Conservation (phyloP, 2,329 filamentous ascomycete genomes). For the Colletotrichum gigasporum region DNA sequence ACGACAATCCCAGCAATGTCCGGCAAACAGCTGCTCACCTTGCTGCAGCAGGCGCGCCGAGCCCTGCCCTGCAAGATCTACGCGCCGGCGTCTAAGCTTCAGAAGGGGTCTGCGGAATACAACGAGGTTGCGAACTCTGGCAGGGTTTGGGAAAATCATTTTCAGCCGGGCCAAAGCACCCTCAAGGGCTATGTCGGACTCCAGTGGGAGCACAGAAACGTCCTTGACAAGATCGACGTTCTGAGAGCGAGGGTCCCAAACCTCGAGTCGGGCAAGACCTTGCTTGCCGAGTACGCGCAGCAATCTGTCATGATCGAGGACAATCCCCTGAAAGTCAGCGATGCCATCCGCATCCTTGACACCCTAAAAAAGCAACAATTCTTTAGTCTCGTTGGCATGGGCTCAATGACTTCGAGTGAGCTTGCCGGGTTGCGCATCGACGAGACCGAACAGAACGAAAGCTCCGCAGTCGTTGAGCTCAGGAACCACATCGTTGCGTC, state of each 20-base stretch:
- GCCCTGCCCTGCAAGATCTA: constrained; percentile 22
- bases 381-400: constrained; percentile 7
- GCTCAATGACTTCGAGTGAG: constrained; percentile 2
- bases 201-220: neutral
- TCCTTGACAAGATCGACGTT: constrained; percentile 27
- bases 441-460: neutral
- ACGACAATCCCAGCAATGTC: neutral
- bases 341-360: constrained; percentile 26
- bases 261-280: constrained; percentile 14
- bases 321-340: constrained; percentile 29
- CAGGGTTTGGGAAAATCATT: constrained; percentile 36
- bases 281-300: constrained; percentile 33
- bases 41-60: constrained; percentile 5
- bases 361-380: neutral
- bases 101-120: constrained; percentile 31
- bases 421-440: neutral
- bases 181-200: constrained; percentile 5
- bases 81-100: constrained; percentile 8
- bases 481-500: constrained; percentile 36
- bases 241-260: constrained; percentile 1
- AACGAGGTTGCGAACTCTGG: constrained; percentile 32
- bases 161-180: constrained; percentile 28
- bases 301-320: constrained; percentile 37
- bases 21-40: neutral
- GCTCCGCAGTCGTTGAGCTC: constrained; percentile 26